These are phyloP conservation scores for Clitopilus hobsonii DNA, from an alignment of 768 basidiomycete genomes.

Conservation along the genomic window DNA sequence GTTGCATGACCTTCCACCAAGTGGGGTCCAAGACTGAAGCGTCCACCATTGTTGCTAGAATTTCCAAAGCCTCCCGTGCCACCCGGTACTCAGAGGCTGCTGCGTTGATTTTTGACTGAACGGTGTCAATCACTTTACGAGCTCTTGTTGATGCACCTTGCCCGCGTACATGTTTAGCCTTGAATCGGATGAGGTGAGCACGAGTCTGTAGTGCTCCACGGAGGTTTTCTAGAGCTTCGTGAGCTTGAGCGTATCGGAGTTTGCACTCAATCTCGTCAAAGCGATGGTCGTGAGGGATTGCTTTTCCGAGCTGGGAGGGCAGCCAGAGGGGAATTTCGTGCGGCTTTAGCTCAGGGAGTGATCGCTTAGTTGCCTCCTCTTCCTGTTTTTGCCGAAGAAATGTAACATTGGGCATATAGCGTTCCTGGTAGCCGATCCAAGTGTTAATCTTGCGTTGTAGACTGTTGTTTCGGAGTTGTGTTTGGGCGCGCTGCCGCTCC, in stretches of 20 bases:
- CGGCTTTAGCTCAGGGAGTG: background rate
- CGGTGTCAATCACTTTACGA: background rate
- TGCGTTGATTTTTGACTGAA: background rate
- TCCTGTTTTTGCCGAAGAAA: background rate
- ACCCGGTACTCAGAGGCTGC: background rate
- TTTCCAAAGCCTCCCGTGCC: background rate
- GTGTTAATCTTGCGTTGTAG: slow-evolving; percentile 8
- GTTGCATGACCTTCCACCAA: background rate
- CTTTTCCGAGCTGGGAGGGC: slow-evolving; percentile 2
- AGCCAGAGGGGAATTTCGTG: slow-evolving; percentile 2
- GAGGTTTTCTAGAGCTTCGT: slow-evolving; percentile 7
- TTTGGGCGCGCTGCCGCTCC: background rate
- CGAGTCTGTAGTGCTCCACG: background rate
- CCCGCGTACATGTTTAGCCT: background rate
- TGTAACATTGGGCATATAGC: slow-evolving; percentile 10
- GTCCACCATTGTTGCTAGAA: no score
- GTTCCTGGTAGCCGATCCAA: slow-evolving; percentile 8
- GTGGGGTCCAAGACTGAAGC: background rate
- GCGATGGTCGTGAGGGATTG: background rate
- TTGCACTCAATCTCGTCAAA: slow-evolving; percentile 9
- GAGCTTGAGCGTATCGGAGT: slow-evolving; percentile 9
- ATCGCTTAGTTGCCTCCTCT: background rate
- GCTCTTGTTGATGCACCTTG: background rate
- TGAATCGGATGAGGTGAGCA: background rate
- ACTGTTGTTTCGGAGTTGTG: background rate